Conservation (phyloP, 2,329 filamentous ascomycete species). For the Endothia cerciana region DNA sequence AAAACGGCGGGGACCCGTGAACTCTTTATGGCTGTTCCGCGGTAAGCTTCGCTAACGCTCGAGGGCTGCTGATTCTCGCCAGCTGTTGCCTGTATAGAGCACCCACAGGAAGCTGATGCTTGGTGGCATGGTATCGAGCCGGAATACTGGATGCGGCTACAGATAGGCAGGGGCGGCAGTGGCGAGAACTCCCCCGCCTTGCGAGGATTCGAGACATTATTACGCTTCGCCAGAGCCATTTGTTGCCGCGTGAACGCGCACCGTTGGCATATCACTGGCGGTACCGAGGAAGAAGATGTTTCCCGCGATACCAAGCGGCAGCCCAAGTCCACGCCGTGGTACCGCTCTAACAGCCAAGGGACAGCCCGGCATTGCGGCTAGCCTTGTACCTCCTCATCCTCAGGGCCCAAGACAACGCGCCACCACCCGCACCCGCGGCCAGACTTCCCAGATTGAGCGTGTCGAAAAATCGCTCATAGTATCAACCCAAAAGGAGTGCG, state of each 20-base stretch:
- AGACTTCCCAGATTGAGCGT: background rate
- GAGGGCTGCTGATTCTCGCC: background rate
- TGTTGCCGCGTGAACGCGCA: background rate
- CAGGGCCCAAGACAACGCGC: background rate
- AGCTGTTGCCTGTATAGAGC: background rate
- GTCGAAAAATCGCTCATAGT: conserved; percentile 9
- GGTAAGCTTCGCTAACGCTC: background rate
- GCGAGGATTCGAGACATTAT: background rate
- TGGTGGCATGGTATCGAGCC: background rate
- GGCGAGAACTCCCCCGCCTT: background rate
- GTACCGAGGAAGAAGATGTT: background rate
- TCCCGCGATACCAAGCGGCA: background rate
- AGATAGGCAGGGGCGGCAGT: background rate
- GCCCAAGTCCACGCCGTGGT: background rate
- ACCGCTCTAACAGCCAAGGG: background rate
- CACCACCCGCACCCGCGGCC: background rate
- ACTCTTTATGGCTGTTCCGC: background rate
- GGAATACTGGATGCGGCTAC: conserved; percentile 11
- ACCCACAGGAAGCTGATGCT: background rate
- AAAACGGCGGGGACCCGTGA: background rate
- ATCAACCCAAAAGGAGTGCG: background rate
- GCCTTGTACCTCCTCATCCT: background rate
- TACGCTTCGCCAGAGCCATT: background rate
- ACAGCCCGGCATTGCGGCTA: background rate
- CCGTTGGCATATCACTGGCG: background rate